These are phyloP conservation scores for Coleophoma cylindrospora DNA, from an alignment of 2,329 filamentous ascomycete genomes.

Conservation along the genomic window DNA sequence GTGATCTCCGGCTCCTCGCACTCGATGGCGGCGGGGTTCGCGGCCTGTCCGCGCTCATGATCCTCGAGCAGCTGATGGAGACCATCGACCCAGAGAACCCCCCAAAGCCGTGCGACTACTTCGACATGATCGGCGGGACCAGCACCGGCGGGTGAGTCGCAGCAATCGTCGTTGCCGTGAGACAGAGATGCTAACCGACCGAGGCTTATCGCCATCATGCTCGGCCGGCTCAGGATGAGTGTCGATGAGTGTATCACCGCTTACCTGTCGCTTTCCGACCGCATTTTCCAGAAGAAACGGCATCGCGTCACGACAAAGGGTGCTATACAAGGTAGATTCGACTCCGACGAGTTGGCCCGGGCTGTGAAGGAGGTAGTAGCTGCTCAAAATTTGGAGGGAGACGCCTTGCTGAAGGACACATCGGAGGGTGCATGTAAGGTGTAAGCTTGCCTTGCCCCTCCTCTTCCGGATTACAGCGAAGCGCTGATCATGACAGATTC, in stretches of 20 bases:
- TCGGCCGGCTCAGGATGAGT: slow-evolving; percentile 39
- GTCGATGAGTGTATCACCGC: slow-evolving; percentile 35
- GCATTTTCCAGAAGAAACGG: slow-evolving; percentile 27
- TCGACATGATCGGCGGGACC: slow-evolving; percentile 34
- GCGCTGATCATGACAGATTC: slow-evolving; percentile 14
- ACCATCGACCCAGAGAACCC: slow-evolving; percentile 17
- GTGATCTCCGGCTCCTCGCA: background rate
- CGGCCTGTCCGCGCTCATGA: slow-evolving; percentile 29
- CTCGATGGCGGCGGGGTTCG: slow-evolving; percentile 32
- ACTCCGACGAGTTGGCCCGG: slow-evolving; percentile 3
- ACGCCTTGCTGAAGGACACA: slow-evolving; percentile 22
- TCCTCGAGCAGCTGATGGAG: slow-evolving; percentile 29
- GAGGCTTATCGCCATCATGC: slow-evolving; percentile 42
- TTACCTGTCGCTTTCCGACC: slow-evolving; percentile 32
- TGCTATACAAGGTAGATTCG: slow-evolving; percentile 11
- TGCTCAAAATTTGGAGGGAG: background rate
- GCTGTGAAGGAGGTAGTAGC: slow-evolving; percentile 20
- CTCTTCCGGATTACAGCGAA: background rate
- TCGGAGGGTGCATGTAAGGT: background rate
- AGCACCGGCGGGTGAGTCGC: slow-evolving; percentile 29
- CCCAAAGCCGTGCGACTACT: slow-evolving; percentile 30
- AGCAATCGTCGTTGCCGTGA: background rate
- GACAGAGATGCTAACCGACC: background rate
- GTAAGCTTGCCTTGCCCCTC: too few species aligned
- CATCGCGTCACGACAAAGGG: slow-evolving; percentile 5